Base-by-base conservation (phyloP, 2,329 filamentous ascomycete genomes). In the Grosmannia serpens region DNA sequence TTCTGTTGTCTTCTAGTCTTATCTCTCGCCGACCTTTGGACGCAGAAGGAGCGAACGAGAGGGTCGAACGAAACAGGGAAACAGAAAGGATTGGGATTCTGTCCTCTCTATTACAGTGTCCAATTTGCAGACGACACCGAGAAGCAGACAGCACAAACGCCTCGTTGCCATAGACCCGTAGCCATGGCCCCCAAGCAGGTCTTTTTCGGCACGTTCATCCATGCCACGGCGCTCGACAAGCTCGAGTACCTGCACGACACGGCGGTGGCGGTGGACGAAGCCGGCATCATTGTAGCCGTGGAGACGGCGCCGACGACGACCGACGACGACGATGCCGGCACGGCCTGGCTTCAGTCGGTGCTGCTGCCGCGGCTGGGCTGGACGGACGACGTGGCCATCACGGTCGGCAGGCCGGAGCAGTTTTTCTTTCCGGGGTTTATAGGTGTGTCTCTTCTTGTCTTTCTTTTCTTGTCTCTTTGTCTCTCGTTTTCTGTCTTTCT, bases 351-450 rank as follows among this genome's bases (percentile, higher is more conserved):
- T 22, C 47, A 41, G 55, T 62, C 69, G 2, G 67, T 65, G 44
- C 60, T 79, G 38, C 64, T 76, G 38, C 64, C 69, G n/a, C 63
- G 64, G 24, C 69, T 82, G 7, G 76, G 74, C 2, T 83, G 80
- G 80, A 59, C 62, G 1, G 65, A 65, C 8, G 69, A 75, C 4
- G 72, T 78, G 20, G 64, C 69, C 2, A 65, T 79, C 11, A 66
- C 69, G 13, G 64, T 62, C 2, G 67, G 67, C 53, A 66, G 70
- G 50, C 74, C 75, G 4, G 78, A 79, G 13, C 80, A 87, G 58
- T 92, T 92, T 74, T 91, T 89, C 75, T 92, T 94, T 65, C 89
- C 89, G 0, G 89, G 89, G 7, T 91, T 92, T 67, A 84, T 94
- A 61, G 86, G 86, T 87, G n/a, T 15, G 51, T 33, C 3, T 35